These are phyloP conservation scores for Aspergillus fischeri DNA, from an alignment of 2,329 filamentous ascomycete species.

Conservation along the genomic window DNA sequence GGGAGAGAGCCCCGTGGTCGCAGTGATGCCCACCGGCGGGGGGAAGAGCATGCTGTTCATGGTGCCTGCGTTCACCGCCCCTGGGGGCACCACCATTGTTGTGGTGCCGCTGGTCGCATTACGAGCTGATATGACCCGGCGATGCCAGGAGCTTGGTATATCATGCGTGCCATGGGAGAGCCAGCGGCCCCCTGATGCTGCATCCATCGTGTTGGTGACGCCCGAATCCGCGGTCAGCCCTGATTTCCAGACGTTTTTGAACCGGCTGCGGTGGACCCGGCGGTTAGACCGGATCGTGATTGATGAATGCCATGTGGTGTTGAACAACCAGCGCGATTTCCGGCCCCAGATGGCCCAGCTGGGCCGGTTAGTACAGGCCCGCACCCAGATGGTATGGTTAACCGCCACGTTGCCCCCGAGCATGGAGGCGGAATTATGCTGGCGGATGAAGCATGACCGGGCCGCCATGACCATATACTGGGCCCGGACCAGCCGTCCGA, in stretches of 20 bases:
- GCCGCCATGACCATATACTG: neutral
- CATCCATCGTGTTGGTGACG: constrained; percentile 6
- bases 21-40: neutral
- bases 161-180: constrained; percentile 5
- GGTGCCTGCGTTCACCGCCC: neutral
- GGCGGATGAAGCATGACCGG: neutral
- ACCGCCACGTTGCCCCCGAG: constrained; percentile 8
- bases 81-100: neutral
- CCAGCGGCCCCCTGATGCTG: constrained; percentile 1
- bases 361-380: neutral
- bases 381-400: constrained; percentile 9
- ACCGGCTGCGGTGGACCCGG: neutral
- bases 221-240: constrained; percentile 1
- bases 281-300: constrained; percentile 6
- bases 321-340: constrained; percentile 5
- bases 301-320: constrained; percentile 9
- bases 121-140: neutral
- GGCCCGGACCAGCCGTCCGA: neutral
- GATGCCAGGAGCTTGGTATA: neutral
- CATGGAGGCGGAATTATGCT: neutral
- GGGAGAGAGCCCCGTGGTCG: neutral
- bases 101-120: neutral
- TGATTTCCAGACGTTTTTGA: constrained; percentile 5
- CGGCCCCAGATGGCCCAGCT: neutral
- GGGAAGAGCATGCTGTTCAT: constrained; percentile 10